Base-by-base conservation (phyloP, 352 stramenopile genomes). In the Pythium brachiatum region DNA sequence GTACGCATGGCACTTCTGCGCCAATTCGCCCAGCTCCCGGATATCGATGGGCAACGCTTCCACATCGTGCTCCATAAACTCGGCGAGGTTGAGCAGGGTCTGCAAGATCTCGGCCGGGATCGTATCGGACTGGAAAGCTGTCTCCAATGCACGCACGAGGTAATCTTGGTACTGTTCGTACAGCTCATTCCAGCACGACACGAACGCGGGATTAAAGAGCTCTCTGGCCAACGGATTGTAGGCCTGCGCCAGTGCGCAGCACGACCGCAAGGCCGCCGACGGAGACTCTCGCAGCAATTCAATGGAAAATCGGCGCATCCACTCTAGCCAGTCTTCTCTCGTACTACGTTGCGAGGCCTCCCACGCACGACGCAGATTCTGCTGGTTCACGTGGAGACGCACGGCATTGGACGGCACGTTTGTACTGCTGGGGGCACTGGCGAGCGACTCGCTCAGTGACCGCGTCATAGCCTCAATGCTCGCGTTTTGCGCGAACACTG, bases 51-150 rank as follows among this genome's bases (percentile, higher is more conserved):
- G 96, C 39, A 99, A 72, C 12, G 86, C 81, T 68, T 98, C 86
- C 53, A 98, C 96, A 63, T 99, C 96, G 62, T 99, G 96, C 76
- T 99, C 97, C 96, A 99, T 99, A 55, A 99, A 99, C 82, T 99
- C 98, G 4, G 96, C 97, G 15, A 99, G 79, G 66, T 99, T 99
- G 16, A 99, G 75, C 26, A 99, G 79, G 38, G 94, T 94, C 70
- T 99, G 96, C 16, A 99, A 69, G 41, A 99, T 99, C 73, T 99
- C 97, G 15, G 96, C 95, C 11, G 97, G 98, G 3, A 97, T 75
- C 58, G 97, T 80, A 3, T 84, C 73, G 43, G 83, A 92, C 57
- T 96, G 87, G 58, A 99, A 98, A 11, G 97, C 97, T 12, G 86
- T 89, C 67, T 99, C 93, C 9, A 99, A 74, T 20, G 96, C 88